A percentile compares a stretch with the other conserved stretches of the same genome.
phyloP scores from a whole-genome alignment of 257 asterid species.

The Prunella vulgaris region DNA sequence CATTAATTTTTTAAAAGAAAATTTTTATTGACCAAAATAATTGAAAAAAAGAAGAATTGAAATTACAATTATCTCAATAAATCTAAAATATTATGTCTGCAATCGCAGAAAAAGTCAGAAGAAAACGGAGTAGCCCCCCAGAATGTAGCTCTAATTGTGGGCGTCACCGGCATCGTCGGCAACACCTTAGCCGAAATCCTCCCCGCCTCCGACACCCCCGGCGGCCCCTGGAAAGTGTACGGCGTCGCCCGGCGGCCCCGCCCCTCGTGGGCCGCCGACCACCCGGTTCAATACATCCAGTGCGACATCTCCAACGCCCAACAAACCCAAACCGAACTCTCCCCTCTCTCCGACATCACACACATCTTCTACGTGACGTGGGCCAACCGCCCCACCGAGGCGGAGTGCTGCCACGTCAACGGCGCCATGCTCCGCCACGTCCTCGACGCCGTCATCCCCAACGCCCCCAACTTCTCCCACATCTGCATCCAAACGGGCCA shows the following conservation, averaged over 20 bases:
- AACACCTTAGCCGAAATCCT: constrained; percentile 37
- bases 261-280: constrained; percentile 30
- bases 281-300: constrained; percentile 32
- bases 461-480: constrained; percentile 26
- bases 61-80: no score
- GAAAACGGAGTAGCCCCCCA: constrained; percentile 19
- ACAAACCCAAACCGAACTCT: constrained; percentile 25
- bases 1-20: no score
- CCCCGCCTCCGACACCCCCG: constrained; percentile 35
- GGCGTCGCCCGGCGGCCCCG: constrained; percentile 40
- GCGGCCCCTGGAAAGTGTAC: constrained; percentile 45
- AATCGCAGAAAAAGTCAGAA: constrained; percentile 14
- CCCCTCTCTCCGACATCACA: constrained; percentile 33
- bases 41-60: no score
- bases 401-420: constrained; percentile 29
- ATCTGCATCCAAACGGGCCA: constrained; percentile 35
- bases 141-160: constrained; percentile 28
- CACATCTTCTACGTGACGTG: constrained; percentile 34
- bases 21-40: no score
- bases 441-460: constrained; percentile 29
- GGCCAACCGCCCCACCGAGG: constrained; percentile 30
- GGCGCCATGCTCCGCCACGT: constrained; percentile 31
- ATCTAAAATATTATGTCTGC: no score
- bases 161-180: constrained; percentile 41
- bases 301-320: constrained; percentile 29